These are phyloP conservation scores for Cryphonectria japonica DNA, from an alignment of 2,329 filamentous ascomycete genomes.

Conservation along the genomic window DNA sequence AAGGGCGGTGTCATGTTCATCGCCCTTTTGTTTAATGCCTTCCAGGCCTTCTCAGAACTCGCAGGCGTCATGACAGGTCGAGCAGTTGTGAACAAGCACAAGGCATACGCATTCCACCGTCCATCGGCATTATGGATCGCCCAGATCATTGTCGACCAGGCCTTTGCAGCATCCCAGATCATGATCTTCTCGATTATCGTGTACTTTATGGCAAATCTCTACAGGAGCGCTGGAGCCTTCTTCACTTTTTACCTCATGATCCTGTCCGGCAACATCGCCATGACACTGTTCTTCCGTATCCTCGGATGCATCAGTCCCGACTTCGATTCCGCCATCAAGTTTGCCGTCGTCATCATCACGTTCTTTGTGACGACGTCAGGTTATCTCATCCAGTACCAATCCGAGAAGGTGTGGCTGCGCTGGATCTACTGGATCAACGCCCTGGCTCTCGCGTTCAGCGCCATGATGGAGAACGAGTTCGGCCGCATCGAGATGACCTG, in stretches of 20 bases:
- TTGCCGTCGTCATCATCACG: constrained; percentile 77
- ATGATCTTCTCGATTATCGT: constrained; percentile 74
- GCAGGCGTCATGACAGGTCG: constrained; percentile 75
- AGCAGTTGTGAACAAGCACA: constrained; percentile 81
- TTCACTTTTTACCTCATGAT: constrained; percentile 78
- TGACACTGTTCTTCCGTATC: constrained; percentile 79
- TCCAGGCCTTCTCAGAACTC: constrained; percentile 81
- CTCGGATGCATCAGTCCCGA: constrained; percentile 76
- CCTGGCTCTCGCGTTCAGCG: constrained; percentile 73
- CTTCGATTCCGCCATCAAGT: constrained; percentile 85
- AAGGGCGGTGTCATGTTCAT: constrained; percentile 83
- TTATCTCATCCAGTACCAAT: constrained; percentile 81
- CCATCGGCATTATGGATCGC: constrained; percentile 83
- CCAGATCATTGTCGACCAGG: constrained; percentile 78
- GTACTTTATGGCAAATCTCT: constrained; percentile 77
- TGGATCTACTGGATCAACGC: constrained; percentile 83
- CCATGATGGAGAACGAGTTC: constrained; percentile 89
- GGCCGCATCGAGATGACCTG: constrained; percentile 70
- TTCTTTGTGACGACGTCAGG: constrained; percentile 81
- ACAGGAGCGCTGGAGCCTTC: constrained; percentile 73
- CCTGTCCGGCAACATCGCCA: constrained; percentile 68
- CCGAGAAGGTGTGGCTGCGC: constrained; percentile 73
- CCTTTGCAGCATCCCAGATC: constrained; percentile 73
- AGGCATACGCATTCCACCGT: constrained; percentile 80
- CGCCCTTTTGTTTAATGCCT: constrained; percentile 82